Conservation (phyloP, 129 eudicot genomes). For the Pulicaria dysenterica region DNA sequence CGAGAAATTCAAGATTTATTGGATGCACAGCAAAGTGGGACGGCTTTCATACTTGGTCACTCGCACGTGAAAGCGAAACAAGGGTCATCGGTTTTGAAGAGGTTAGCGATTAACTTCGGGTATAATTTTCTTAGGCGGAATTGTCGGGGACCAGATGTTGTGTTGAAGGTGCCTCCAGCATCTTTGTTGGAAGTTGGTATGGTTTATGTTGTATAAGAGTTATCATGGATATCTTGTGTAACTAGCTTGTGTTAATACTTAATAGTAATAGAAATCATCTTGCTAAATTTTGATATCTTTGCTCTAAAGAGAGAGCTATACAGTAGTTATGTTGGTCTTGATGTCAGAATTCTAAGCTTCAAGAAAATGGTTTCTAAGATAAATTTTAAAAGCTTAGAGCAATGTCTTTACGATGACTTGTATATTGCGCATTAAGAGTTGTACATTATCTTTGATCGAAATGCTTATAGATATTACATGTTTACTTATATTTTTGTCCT, state of each 20-base stretch:
- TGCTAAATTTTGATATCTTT: neutral
- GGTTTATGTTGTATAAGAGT: conserved; percentile 49
- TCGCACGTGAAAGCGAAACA: conserved; percentile 61
- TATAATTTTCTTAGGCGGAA: conserved; percentile 71
- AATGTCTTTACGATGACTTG: too few species aligned
- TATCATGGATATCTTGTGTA: neutral
- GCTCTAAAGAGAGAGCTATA: conserved; percentile 1
- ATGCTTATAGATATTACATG: too few species aligned
- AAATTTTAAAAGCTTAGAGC: neutral
- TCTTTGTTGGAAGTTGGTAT: conserved; percentile 83
- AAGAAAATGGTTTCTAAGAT: too few species aligned
- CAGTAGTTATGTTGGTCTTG: too few species aligned
- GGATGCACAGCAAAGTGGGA: conserved; percentile 77
- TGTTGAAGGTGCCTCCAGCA: conserved; percentile 69
- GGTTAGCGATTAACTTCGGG: conserved; percentile 43
- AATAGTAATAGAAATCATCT: conserved; percentile 18
- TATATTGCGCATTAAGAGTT: neutral
- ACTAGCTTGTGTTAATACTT: conserved; percentile 25
- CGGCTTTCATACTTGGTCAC: conserved; percentile 76
- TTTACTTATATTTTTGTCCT: too few species aligned
- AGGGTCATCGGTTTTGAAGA: conserved; percentile 58
- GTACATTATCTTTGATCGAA: neutral
- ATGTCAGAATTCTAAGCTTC: too few species aligned
- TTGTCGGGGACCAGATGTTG: conserved; percentile 74
- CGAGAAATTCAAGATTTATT: conserved; percentile 66